Evolutionary conservation across 2,329 filamentous ascomycete species (phyloP), one percentile per base, ranked within the genome.

Genomic region (Phialemonium atrogriseum): DNA sequence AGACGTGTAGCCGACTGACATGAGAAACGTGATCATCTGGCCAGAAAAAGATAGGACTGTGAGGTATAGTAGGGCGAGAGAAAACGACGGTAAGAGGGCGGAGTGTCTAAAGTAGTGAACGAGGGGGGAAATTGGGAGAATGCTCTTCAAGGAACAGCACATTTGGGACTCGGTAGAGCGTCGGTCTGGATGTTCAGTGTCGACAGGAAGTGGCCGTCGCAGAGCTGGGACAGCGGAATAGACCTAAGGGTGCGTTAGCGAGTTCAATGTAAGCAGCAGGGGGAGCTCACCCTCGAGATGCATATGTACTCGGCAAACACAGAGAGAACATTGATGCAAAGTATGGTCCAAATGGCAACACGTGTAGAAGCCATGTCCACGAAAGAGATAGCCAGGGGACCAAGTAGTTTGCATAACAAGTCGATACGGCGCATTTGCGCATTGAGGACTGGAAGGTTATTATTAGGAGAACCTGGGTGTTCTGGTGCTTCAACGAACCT

Each of bases 21-120:
- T 53, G 3, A 82, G 62, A 41, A 73, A 81, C 1, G 77, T 78
- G 32, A 77, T 60, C 73, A 80, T 79, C 43, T 78, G 76, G 1
- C 73, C 73, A 1, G 60, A 58, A 41, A 77, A 76, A 6, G 62
- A 66, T 4, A 78, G 54, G 0, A 77, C 73, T 0, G 73, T 81
- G 29, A 80, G 58, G 46, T 80, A 80, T 2, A 80, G 65, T 0
- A 81, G 50, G 0, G 73, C 62, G 0, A 70, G 56, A 0, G 76
- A 59, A 30, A 82, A 62, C 0, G 77, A 82, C 0, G 78, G 68
- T 1, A 78, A 54, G 39, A 80, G 71, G 1, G 68, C 74, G 0
- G 54, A 58, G 38, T 80, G 73, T 4, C 50, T 44, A 36, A 70
- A 43, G 47, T 80, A 81, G 18, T 61, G 58, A 0, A 44, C 37